These are phyloP conservation scores for Oryza coarctata DNA, from an alignment of 176 grass and related monocot species.

Conservation along the genomic window DNA sequence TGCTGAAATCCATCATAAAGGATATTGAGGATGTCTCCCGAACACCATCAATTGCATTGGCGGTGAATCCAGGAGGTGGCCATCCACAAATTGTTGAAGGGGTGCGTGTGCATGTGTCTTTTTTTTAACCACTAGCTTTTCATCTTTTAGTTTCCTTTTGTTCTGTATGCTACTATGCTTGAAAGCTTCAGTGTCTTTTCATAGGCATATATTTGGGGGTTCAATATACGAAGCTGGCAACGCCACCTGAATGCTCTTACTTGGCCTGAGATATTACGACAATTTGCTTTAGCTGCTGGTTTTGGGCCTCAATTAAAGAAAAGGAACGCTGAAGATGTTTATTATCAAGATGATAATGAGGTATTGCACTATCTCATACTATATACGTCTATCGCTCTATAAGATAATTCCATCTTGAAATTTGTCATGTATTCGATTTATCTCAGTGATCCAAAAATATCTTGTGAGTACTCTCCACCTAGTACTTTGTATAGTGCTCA, in stretches of 20 bases:
- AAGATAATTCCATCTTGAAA: slow-evolving; percentile 23
- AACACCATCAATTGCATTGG: slow-evolving; percentile 56
- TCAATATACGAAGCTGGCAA: slow-evolving; percentile 92
- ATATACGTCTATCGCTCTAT: not conserved
- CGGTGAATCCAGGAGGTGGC: slow-evolving; percentile 74
- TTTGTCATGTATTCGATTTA: not conserved
- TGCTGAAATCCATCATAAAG: slow-evolving; percentile 93
- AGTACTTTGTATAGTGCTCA: slow-evolving; percentile 10
- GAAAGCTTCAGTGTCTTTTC: slow-evolving; percentile 20
- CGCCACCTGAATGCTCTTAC: slow-evolving; percentile 87
- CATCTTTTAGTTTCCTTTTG: slow-evolving; percentile 2
- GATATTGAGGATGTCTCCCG: slow-evolving; percentile 92
- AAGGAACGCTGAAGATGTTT: slow-evolving; percentile 57
- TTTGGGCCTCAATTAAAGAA: slow-evolving; percentile 91
- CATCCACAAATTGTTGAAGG: slow-evolving; percentile 93
- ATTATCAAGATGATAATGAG: slow-evolving; percentile 87
- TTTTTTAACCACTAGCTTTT: slow-evolving; percentile 17
- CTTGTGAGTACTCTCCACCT: not conserved
- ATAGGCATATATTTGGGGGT: slow-evolving; percentile 96
- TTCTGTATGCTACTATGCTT: slow-evolving; percentile 18
- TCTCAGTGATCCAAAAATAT: not conserved
- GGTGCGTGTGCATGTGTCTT: slow-evolving; percentile 38
- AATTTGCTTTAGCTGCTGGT: slow-evolving; percentile 95
- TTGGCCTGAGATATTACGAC: slow-evolving; percentile 93
- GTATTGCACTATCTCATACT: slow-evolving; percentile 36